Evolutionary conservation across 2,329 filamentous ascomycete species (phyloP), one percentile per base, ranked within the genome.

Genomic region (Aspergillus ochraceus): DNA sequence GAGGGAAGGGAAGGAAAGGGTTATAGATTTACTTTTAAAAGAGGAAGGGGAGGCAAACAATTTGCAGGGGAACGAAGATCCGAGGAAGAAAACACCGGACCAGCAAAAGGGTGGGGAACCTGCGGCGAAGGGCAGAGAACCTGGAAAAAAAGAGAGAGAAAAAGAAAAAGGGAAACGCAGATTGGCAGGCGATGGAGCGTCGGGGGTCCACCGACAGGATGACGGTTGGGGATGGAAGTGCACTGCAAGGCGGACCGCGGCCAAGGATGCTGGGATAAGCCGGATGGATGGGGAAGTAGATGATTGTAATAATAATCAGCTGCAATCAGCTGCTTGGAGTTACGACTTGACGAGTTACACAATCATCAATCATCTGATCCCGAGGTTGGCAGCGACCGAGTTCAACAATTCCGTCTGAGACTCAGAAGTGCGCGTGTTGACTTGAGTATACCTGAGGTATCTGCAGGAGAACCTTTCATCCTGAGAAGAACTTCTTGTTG

Each of bases 221-320:
- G 64, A 65, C 60, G 63, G 64, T 66, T 66, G 64, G 64, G 64
- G 63, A 62, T n/a, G 49, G 52, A 50, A 39, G 55, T 24, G 49
- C 36, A 42, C 61, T 57, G 63, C 57, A 56, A 60, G 62, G 57
- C 51, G 54, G 56, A 51, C 54, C 58, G 52, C 45, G 55, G 47
- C 49, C 47, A 36, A 55, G 10, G 32, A 36, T 36, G 32, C 32
- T 36, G 12, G 10, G 32, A 11, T 36, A 14, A 36, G 32, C 32
- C 9, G 32, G 12, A 36, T 36, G 14, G 17, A 42, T 42, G 36
- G 36, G 36, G 36, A 42, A n/a, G 36, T 17, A 14, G 24, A 24
- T 24, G 24, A 24, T 39, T 6, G 4, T 9, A 29, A 29, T 29
- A 6, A 29, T 9, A 29, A 29, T 29, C 26, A 29, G 26, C 26